Percentiles rank a stretch among this genome's conserved stretches.
phyloP scores from a whole-genome alignment of 495 filamentous ascomycete genomes.

The Aspergillus baeticus region DNA sequence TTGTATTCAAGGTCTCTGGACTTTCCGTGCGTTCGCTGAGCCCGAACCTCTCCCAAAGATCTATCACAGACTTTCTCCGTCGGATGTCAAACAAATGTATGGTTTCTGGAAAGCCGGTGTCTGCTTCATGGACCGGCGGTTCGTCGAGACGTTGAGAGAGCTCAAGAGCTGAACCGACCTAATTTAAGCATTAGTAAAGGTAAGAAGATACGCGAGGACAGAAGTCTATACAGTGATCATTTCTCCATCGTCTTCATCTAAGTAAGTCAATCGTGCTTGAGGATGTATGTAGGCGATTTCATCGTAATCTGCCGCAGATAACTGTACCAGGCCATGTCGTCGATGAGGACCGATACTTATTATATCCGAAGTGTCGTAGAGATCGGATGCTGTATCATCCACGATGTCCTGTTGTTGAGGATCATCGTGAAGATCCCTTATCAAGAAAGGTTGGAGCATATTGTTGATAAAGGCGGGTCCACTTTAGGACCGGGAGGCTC shows the following conservation, averaged over 20 bases:
- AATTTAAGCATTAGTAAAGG: slow-evolving; percentile 15
- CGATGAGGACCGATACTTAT: neutral
- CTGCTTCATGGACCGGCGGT: slow-evolving; percentile 18
- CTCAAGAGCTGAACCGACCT: slow-evolving; percentile 53
- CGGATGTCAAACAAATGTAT: slow-evolving; percentile 51
- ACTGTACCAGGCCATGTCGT: slow-evolving; percentile 32
- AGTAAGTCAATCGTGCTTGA: slow-evolving; percentile 50
- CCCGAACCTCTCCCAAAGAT: slow-evolving; percentile 43
- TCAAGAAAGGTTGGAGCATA: slow-evolving; percentile 47
- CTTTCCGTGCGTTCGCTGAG: neutral
- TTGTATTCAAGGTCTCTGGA: neutral
- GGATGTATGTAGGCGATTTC: slow-evolving; percentile 46
- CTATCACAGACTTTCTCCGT: slow-evolving; percentile 41
- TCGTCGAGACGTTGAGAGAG: slow-evolving; percentile 52
- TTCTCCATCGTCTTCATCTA: slow-evolving; percentile 56
- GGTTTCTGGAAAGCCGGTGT: slow-evolving; percentile 21
- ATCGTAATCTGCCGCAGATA: slow-evolving; percentile 49
- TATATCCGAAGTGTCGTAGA: neutral
- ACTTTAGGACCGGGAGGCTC: neutral
- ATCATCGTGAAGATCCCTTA: slow-evolving; percentile 35
- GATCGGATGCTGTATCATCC: slow-evolving; percentile 5
- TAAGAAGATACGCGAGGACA: neutral
- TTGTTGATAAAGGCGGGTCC: slow-evolving; percentile 20
- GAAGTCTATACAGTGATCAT: slow-evolving; percentile 48
- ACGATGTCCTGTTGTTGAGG: slow-evolving; percentile 14